Evolutionary conservation across 1,284 basidiomycete species (phyloP), one percentile per base, ranked within the genome.

Genomic region (Apiotrichum laibachii): DNA sequence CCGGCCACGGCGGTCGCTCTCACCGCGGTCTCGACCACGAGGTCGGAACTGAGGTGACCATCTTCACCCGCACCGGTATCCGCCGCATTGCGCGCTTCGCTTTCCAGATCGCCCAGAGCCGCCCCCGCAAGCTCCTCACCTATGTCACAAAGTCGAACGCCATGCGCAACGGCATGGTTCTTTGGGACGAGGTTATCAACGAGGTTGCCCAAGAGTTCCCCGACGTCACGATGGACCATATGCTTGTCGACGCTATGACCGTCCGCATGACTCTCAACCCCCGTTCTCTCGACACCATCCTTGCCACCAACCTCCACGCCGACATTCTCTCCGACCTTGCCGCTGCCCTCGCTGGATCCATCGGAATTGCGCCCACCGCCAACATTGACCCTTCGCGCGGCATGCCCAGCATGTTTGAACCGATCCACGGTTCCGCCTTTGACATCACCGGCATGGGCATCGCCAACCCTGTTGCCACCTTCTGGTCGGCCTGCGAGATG

Each of bases 261-360:
- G 72, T 72, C 69, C 5, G 62, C 66, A 91, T 99, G 79, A 91
- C 96, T 47, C 82, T 88, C 46, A 92, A 85, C 72, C 95, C 95
- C 5, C 85, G 83, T 68, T 96, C 95, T 78, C 82, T 99, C 58
- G 99, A 99, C 72, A 96, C 95, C 64, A 87, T 99, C 52, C 83
- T 96, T 62, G 79, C 96, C 56, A 97, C 92, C 1, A 97, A 97
- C 78, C 80, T 97, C 74, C 96, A 96, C 67, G 93, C 93, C 55
- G 93, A 97, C 77, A 95, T 97, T 71, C 84, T 96, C 53, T 95
- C 92, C 13, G 94, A 98, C 76, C 92, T 98, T 78, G 86, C 88
- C 16, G 96, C 93, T 67, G 92, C 98, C 63, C 97, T 99, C 70
- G 95, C 95, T n/a, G 96, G 95, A n/a, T 96, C 96, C 22, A 86